These are phyloP conservation scores for Brassica balearica DNA, from an alignment of 441 rosid genomes.

Conservation along the genomic window DNA sequence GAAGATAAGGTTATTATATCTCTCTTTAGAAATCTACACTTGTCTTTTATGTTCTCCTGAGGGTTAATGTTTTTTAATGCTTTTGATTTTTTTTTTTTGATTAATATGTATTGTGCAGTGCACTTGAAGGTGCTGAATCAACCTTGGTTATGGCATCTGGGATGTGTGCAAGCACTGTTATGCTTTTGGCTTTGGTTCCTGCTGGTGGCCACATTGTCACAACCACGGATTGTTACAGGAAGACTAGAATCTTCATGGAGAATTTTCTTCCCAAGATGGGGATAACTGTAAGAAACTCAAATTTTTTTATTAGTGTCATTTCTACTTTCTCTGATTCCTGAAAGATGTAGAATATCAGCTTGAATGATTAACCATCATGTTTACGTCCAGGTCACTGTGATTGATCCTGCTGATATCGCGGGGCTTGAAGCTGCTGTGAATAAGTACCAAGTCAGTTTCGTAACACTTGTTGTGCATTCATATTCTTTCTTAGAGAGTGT, in stretches of 20 bases:
- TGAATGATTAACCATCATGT: slow-evolving; percentile 22
- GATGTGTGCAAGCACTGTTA: slow-evolving; percentile 93
- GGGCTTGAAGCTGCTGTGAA: slow-evolving; percentile 80
- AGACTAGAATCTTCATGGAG: slow-evolving; percentile 96
- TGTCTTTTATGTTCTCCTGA: not conserved
- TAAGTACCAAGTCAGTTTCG: slow-evolving; percentile 66
- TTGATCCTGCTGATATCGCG: slow-evolving; percentile 91
- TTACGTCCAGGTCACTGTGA: slow-evolving; percentile 80
- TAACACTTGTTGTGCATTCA: not conserved
- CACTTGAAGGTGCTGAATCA: slow-evolving; percentile 96
- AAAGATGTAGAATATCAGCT: not conserved
- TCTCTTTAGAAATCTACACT: not conserved
- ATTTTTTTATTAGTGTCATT: not conserved
- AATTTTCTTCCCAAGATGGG: slow-evolving; percentile 93
- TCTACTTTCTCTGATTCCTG: slow-evolving; percentile 8
- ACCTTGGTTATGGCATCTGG: slow-evolving; percentile 96
- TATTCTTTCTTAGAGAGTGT: not conserved
- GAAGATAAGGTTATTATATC: slow-evolving; percentile 73
- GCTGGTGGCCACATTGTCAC: slow-evolving; percentile 96
- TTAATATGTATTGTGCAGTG: slow-evolving; percentile 52
- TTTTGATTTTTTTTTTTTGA: not conserved
- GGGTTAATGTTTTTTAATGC: not conserved
- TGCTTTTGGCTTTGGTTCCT: slow-evolving; percentile 95
- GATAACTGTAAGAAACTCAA: slow-evolving; percentile 58
- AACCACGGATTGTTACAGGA: slow-evolving; percentile 96